Evolutionary conservation across 345 rosid species (phyloP).

Genomic region (Hirschfeldia incana): DNA sequence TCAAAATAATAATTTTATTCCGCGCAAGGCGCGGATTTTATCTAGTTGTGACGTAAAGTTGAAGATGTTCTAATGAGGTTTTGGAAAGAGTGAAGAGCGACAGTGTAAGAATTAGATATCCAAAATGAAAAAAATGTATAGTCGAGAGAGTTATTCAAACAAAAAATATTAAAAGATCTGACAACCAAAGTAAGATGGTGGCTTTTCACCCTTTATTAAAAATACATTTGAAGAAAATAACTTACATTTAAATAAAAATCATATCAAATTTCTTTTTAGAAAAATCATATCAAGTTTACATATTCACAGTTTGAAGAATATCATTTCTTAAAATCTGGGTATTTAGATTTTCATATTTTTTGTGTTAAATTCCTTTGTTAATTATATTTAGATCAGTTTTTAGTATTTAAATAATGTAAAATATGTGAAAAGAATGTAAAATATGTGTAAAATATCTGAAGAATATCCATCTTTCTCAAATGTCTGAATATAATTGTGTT

Average conservation of each 20-base stretch:
- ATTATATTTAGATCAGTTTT: not conserved
- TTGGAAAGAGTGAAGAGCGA: not conserved
- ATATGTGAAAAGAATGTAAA: not conserved
- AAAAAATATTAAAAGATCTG: not conserved
- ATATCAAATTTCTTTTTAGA: no score
- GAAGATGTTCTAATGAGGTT: not conserved
- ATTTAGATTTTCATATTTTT: no score
- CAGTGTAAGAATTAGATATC: not conserved
- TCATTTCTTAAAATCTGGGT: not conserved
- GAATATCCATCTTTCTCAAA: not conserved
- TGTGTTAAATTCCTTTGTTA: not conserved
- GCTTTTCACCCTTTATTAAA: constrained; percentile 17
- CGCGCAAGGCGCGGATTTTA: no score
- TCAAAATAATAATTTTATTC: no score
- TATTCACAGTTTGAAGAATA: not conserved
- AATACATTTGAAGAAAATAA: not conserved
- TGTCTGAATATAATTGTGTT: not conserved
- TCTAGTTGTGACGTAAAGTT: no score
- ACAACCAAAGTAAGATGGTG: constrained; percentile 19
- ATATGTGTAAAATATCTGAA: not conserved
- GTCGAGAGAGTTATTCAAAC: not conserved
- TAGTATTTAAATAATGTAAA: not conserved
- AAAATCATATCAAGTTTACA: not conserved
- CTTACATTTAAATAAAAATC: not conserved
- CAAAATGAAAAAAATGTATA: not conserved